Percentiles rank a stretch among this genome's conserved stretches.
Conservation (phyloP, 139 green algal genomes). For the Micromonas commoda region DNA sequence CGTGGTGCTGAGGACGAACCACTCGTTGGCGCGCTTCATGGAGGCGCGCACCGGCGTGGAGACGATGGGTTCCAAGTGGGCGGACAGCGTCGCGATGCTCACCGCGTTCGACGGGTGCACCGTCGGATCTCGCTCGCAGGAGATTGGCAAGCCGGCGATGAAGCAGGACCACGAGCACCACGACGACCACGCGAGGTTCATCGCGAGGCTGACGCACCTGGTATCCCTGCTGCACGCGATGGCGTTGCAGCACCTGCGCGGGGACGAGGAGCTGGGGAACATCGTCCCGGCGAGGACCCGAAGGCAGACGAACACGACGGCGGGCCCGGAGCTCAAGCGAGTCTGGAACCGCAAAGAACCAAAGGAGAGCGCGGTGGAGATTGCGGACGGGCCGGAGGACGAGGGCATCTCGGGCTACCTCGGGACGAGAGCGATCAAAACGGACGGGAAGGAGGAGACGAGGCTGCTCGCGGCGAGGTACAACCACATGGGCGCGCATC, state of each 20-base stretch:
- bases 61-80: slow-evolving; percentile 8
- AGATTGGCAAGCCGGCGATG: background rate
- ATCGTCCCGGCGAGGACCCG: slow-evolving; percentile 11
- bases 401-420: no score
- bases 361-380: no score
- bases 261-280: slow-evolving; percentile 47
- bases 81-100: background rate
- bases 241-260: slow-evolving; percentile 44
- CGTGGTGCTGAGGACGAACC: slow-evolving; percentile 38
- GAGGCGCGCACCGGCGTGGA: slow-evolving; percentile 35
- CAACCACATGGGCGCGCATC: background rate
- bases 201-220: slow-evolving; percentile 24
- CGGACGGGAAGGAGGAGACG: no score
- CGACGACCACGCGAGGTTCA: slow-evolving; percentile 26
- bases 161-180: background rate
- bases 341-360: no score
- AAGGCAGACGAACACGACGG: background rate
- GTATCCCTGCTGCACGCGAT: slow-evolving; percentile 46
- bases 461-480: no score
- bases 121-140: background rate
- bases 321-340: no score
- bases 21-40: slow-evolving; percentile 31
- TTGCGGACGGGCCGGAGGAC: no score
- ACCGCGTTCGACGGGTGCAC: background rate
- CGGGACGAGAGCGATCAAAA: no score